Evolutionary conservation across 805 yeast genomes (phyloP), one percentile per base, ranked within the genome.

Genomic region (Metschnikowia cubensis): DNA sequence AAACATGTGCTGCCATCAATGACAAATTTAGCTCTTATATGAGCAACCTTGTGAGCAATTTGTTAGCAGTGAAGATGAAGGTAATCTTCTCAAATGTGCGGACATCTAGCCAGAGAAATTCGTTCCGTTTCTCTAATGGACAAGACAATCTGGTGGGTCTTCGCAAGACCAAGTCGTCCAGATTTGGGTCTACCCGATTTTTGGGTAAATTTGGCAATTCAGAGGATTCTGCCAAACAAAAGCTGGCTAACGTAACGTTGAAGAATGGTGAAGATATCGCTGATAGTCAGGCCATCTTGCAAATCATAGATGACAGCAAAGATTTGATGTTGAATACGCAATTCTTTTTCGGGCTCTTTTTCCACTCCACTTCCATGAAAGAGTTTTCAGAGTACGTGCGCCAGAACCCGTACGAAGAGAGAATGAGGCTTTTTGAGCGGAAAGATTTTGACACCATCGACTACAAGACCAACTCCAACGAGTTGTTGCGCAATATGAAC

Each of bases 1-100:
- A 65, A 2, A 75, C 78, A 4, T 87, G 77, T 62, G 52, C 61
- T 7, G 69, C 67, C n/a, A 78, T 83, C 49, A 69, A 69, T 22
- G 73, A 73, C 11, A 74, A 66, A 52, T 65, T 83, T 42, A 71
- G 71, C 34, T 51, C 59, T 38, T 55, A 51, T 17, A 53, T 67
- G 32, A 59, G 66, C 47, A 62, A 53, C 4, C 65, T 70, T 37
- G 54, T 71, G 32, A 72, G 68, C 25, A 56, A 50, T 4, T 37
- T 65, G 5, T 53, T 71, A 35, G 50, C 44, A 11, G 42, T 50
- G 14, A 63, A 66, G 35, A 47, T 68, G 13, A 63, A 64, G 41
- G 49, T 45, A 1, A 20, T 44, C 18, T 35, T 37, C 35, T 47
- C 46, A 6, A 35, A 25, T 35, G 21, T 22, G 7, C 46, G 39